Percentiles rank a stretch among this genome's conserved stretches.
Evolutionary conservation across 1,284 basidiomycete genomes (phyloP).

Genomic region (Stygiomarasmius scandens): DNA sequence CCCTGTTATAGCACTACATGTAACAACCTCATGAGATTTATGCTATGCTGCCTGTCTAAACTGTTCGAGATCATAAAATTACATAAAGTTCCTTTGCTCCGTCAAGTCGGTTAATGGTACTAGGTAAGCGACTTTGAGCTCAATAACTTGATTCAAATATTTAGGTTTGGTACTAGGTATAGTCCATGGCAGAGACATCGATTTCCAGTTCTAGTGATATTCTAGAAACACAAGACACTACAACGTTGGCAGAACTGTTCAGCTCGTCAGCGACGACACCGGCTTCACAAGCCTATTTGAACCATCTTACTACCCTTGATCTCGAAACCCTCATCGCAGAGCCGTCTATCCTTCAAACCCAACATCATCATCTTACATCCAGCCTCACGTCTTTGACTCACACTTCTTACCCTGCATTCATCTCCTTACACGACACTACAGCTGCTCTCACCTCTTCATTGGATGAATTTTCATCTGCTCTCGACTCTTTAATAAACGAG

Average conservation of each 20-base stretch:
- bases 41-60: not conserved
- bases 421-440: conserved; percentile 77
- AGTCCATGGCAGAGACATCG: no score
- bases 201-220: no score
- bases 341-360: conserved; percentile 75
- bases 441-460: conserved; percentile 70
- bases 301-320: conserved; percentile 66
- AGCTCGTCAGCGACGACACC: conserved; percentile 27
- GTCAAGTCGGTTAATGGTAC: no score
- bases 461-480: conserved; percentile 64
- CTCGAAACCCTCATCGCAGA: conserved; percentile 62
- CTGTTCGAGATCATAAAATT: no score
- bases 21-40: not conserved
- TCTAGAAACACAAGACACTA: not conserved
- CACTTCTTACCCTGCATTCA: conserved; percentile 86
- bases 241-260: conserved; percentile 18
- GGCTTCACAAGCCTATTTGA: conserved; percentile 51
- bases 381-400: conserved; percentile 88
- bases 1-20: not conserved
- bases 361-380: conserved; percentile 81
- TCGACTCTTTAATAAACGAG: conserved; percentile 64
- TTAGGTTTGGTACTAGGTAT: no score
- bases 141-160: no score
- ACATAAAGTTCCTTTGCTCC: no score
- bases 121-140: no score